Percentiles rank a stretch among this genome's conserved stretches.
phyloP scores from a whole-genome alignment of 2,329 filamentous ascomycete species.

The Pseudofabraea citricarpa region DNA sequence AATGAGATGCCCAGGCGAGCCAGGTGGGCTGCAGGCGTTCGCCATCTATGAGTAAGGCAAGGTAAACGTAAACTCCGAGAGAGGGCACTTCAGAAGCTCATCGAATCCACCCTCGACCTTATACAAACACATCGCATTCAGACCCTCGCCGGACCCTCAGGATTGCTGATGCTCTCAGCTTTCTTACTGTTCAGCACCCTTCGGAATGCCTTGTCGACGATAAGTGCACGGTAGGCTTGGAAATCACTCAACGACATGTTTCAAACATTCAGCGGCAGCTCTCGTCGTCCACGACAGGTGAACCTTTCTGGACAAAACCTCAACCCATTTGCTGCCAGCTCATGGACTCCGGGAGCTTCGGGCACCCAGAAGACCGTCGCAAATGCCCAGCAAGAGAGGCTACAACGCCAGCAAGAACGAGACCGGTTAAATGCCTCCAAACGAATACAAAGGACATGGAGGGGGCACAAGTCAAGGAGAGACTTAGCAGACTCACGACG shows the following conservation, averaged over 20 bases:
- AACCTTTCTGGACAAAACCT: slow-evolving; percentile 82
- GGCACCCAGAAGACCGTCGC: slow-evolving; percentile 74
- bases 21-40: no score
- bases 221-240: slow-evolving; percentile 13
- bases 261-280: slow-evolving; percentile 83
- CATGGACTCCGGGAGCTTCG: slow-evolving; percentile 51
- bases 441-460: slow-evolving; percentile 75
- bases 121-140: no score
- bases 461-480: slow-evolving; percentile 64
- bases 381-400: slow-evolving; percentile 81
- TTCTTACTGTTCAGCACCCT: no score
- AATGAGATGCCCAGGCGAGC: no score
- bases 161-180: no score
- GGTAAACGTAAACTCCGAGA: no score
- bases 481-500: slow-evolving; percentile 53
- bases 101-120: no score
- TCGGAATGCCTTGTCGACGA: slow-evolving; percentile 17
- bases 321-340: slow-evolving; percentile 71
- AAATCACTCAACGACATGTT: slow-evolving; percentile 58
- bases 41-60: no score
- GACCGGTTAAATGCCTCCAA: slow-evolving; percentile 69
- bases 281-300: slow-evolving; percentile 82
- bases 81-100: no score
- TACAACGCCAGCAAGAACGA: slow-evolving; percentile 74
- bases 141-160: no score